These are phyloP conservation scores for Phytophthora chlamydospora DNA, from an alignment of 352 stramenopile genomes.

Conservation along the genomic window DNA sequence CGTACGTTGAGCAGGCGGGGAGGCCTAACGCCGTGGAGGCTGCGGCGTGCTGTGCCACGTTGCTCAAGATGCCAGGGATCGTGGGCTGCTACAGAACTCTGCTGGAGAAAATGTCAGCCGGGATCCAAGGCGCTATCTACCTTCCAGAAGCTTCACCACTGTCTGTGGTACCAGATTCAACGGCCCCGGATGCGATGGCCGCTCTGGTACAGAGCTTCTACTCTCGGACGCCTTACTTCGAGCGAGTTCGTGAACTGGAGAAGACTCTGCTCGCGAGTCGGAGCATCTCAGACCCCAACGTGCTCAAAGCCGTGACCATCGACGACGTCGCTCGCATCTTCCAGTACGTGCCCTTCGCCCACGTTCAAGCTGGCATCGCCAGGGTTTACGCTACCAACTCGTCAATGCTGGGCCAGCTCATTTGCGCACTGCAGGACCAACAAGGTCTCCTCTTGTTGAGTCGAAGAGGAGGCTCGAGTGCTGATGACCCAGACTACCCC, in stretches of 20 bases:
- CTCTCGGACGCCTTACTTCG: slow-evolving; percentile 71
- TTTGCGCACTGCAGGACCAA: slow-evolving; percentile 28
- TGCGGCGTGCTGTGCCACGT: slow-evolving; percentile 74
- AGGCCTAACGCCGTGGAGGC: slow-evolving; percentile 76
- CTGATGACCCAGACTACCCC: slow-evolving; percentile 55
- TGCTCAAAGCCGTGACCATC: slow-evolving; percentile 43
- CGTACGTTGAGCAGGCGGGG: slow-evolving; percentile 49
- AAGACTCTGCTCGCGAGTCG: slow-evolving; percentile 43
- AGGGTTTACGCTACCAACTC: slow-evolving; percentile 24
- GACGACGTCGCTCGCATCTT: slow-evolving; percentile 57
- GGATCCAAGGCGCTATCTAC: slow-evolving; percentile 70
- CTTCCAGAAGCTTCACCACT: slow-evolving; percentile 22
- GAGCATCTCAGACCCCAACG: slow-evolving; percentile 48
- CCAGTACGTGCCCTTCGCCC: slow-evolving; percentile 47
- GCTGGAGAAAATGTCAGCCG: slow-evolving; percentile 68
- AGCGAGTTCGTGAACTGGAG: slow-evolving; percentile 61
- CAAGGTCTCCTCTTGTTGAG: slow-evolving; percentile 22
- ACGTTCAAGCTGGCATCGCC: slow-evolving; percentile 37
- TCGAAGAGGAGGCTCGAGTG: background rate
- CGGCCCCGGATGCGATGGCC: slow-evolving; percentile 43
- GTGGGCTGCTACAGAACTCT: slow-evolving; percentile 72
- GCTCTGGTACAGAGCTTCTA: slow-evolving; percentile 64
- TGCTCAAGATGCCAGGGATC: slow-evolving; percentile 82
- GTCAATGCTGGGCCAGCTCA: slow-evolving; percentile 31
- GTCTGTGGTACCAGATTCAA: background rate